Percentiles rank a stretch among this genome's conserved stretches.
Evolutionary conservation across 768 basidiomycete species (phyloP).

Genomic region (Amanita inopinata): DNA sequence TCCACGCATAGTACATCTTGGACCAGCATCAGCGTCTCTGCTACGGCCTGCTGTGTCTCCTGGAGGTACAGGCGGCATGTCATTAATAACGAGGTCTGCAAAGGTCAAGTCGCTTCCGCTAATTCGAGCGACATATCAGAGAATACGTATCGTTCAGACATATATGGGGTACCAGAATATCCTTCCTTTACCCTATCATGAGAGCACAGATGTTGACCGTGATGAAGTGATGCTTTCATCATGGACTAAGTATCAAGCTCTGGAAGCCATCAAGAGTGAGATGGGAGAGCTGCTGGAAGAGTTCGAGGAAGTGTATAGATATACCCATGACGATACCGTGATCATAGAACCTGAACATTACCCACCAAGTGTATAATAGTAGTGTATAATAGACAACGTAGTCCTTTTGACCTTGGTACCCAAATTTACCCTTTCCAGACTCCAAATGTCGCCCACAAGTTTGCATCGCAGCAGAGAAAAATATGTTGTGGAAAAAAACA

Average conservation of each 20-base stretch:
- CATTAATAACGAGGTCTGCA: conserved; percentile 25
- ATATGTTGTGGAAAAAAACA: no score
- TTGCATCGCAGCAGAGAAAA: no score
- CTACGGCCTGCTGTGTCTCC: conserved; percentile 25
- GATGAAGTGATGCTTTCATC: conserved; percentile 28
- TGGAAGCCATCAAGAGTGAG: conserved; percentile 44
- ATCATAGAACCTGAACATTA: neutral
- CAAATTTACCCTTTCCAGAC: neutral
- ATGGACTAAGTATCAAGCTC: conserved; percentile 46
- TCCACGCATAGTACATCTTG: conserved; percentile 52
- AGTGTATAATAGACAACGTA: conserved; percentile 2
- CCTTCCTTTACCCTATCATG: conserved; percentile 34
- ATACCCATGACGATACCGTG: conserved; percentile 14
- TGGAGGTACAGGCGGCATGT: conserved; percentile 10
- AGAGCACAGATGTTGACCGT: conserved; percentile 21
- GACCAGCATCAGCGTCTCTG: conserved; percentile 34
- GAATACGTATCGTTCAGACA: conserved; percentile 53
- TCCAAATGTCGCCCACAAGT: neutral
- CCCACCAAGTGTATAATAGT: neutral
- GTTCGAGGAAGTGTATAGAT: conserved; percentile 31
- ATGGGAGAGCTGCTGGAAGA: conserved; percentile 49
- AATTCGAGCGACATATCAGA: conserved; percentile 45
- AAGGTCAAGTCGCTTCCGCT: conserved; percentile 43
- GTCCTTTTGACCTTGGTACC: no score
- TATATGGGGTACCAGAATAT: conserved; percentile 54